Conservation (phyloP, 2,329 filamentous ascomycete species). For the Phialophora tarda region DNA sequence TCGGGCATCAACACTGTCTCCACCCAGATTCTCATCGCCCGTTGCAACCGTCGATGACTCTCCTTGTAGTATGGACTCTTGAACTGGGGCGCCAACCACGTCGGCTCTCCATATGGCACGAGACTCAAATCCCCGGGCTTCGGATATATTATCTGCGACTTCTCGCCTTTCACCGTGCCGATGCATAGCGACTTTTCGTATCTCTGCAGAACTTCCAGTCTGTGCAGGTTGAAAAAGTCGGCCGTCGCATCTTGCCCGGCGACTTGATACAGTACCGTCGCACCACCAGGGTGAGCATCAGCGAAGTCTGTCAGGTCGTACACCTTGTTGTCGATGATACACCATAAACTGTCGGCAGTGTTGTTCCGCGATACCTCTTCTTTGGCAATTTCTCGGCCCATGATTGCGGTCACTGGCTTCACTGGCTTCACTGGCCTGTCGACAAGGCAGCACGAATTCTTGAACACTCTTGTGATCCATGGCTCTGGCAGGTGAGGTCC, state of each 20-base stretch:
- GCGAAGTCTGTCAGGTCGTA: slow-evolving; percentile 83
- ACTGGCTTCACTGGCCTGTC: neutral
- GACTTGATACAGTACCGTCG: slow-evolving; percentile 87
- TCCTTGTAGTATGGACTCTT: slow-evolving; percentile 54
- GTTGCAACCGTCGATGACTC: slow-evolving; percentile 34
- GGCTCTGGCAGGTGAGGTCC: neutral
- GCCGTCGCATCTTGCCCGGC: slow-evolving; percentile 79
- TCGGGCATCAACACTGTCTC: slow-evolving; percentile 31
- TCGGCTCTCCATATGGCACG: slow-evolving; percentile 82
- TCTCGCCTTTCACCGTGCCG: slow-evolving; percentile 76
- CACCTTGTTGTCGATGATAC: slow-evolving; percentile 80
- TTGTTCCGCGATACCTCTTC: slow-evolving; percentile 83
- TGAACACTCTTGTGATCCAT: neutral
- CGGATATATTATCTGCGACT: slow-evolving; percentile 72
- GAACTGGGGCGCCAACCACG: slow-evolving; percentile 79
- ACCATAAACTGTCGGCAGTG: slow-evolving; percentile 74
- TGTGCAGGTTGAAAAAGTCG: slow-evolving; percentile 76
- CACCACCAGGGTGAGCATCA: slow-evolving; percentile 83
- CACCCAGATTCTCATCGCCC: slow-evolving; percentile 35
- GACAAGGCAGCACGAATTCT: slow-evolving; percentile 5
- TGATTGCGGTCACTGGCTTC: neutral
- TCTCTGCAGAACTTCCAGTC: slow-evolving; percentile 83
- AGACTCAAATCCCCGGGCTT: slow-evolving; percentile 72
- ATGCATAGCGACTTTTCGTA: slow-evolving; percentile 71
- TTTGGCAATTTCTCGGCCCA: slow-evolving; percentile 54